phyloP scores from a whole-genome alignment of 768 basidiomycete genomes.

The Termitomyces sp. region DNA sequence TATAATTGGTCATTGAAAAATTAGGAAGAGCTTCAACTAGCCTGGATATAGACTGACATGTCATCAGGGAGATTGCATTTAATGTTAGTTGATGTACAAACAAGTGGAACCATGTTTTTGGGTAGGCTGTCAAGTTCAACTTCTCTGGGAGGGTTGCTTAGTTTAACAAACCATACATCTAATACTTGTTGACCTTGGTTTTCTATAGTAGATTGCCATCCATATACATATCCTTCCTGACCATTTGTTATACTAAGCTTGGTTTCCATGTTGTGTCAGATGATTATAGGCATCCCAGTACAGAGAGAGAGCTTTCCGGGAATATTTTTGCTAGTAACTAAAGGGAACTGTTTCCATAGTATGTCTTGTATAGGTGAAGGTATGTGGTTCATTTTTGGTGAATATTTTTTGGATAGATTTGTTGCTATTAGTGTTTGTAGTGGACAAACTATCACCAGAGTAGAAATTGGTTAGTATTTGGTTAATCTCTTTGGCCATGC shows the following conservation, averaged over 20 bases:
- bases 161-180: neutral
- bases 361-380: neutral
- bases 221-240: neutral
- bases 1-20: too few relatives aligned
- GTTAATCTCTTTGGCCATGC: neutral
- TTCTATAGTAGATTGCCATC: neutral
- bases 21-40: too few relatives aligned
- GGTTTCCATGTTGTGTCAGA: conserved; percentile 16
- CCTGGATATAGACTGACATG: too few relatives aligned
- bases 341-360: neutral
- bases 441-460: neutral
- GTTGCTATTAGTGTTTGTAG: neutral
- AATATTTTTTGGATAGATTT: neutral
- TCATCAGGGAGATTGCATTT: neutral
- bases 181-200: neutral
- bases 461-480: neutral
- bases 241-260: neutral
- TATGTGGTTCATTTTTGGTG: neutral
- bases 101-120: neutral
- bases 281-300: conserved; percentile 20
- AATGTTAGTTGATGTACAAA: neutral
- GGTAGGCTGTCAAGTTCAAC: neutral
- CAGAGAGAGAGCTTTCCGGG: conserved; percentile 18
- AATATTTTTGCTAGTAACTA: neutral
- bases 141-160: neutral